Evolutionary conservation across 2,329 filamentous ascomycete species (phyloP).

Genomic region (Beauveria australis): DNA sequence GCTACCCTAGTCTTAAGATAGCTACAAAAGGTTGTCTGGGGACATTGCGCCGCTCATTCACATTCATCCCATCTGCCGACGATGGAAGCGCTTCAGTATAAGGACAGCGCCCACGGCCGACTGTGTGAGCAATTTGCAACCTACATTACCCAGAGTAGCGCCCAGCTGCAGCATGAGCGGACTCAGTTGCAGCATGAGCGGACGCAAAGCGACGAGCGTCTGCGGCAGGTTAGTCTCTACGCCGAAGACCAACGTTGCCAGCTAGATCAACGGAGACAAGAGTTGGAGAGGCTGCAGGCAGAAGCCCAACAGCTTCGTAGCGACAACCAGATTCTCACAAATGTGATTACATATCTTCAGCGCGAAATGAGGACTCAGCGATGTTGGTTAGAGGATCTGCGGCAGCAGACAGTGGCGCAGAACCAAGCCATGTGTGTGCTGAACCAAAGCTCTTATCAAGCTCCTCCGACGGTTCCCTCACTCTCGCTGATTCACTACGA

Average conservation of each 20-base stretch:
- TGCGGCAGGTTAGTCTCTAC: too few species aligned
- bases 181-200: background rate
- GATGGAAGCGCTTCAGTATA: background rate
- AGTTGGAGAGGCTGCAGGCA: too few species aligned
- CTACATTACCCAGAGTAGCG: background rate
- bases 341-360: background rate
- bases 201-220: too few species aligned
- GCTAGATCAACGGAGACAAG: too few species aligned
- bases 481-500: background rate
- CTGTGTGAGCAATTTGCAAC: background rate
- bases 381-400: background rate
- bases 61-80: background rate
- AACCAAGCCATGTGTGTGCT: background rate
- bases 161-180: background rate
- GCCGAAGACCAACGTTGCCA: too few species aligned
- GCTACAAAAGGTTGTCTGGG: too few species aligned
- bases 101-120: background rate
- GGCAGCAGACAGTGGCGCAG: background rate
- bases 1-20: too few species aligned
- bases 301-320: too few species aligned
- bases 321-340: background rate
- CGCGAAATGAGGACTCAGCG: background rate
- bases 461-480: background rate
- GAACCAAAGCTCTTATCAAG: background rate
- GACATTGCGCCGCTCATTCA: too few species aligned